Percentiles rank a stretch among this genome's conserved stretches.
Conservation (phyloP, 2,329 filamentous ascomycete species). For the Aspergillus glaucus region DNA sequence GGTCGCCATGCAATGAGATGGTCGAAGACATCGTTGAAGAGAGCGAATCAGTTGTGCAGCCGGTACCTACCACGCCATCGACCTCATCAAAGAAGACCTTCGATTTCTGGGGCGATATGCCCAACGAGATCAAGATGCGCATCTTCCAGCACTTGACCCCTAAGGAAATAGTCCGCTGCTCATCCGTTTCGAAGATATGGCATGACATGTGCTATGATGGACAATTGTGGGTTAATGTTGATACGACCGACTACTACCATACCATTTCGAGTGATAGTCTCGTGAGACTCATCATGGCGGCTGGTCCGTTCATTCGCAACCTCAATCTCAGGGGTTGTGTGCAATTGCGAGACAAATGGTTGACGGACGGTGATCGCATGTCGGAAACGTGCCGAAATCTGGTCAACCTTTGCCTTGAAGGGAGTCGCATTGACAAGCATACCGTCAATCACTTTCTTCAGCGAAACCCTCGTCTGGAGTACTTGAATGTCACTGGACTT, state of each 20-base stretch:
- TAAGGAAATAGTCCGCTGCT: constrained; percentile 72
- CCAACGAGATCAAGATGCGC: constrained; percentile 71
- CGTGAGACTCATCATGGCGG: constrained; percentile 74
- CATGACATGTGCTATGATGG: constrained; percentile 85
- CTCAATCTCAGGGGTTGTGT: constrained; percentile 88
- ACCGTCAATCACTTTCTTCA: constrained; percentile 73
- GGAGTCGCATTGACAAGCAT: constrained; percentile 75
- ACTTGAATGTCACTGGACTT: constrained; percentile 80
- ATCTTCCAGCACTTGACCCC: constrained; percentile 71
- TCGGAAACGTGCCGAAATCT: constrained; percentile 83
- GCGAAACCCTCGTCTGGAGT: constrained; percentile 69
- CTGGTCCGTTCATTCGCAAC: constrained; percentile 84
- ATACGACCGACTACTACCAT: constrained; percentile 79
- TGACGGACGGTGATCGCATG: constrained; percentile 59
- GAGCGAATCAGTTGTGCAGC: not conserved
- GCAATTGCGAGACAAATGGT: constrained; percentile 77
- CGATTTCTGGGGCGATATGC: constrained; percentile 75
- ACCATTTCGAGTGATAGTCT: constrained; percentile 79
- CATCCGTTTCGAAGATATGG: constrained; percentile 71
- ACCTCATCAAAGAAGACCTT: constrained; percentile 36
- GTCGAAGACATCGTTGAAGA: constrained; percentile 12
- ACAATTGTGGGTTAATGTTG: constrained; percentile 81
- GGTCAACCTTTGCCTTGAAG: constrained; percentile 80
- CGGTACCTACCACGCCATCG: constrained; percentile 2
- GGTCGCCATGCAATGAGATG: constrained; percentile 17